phyloP scores from a whole-genome alignment of 2,329 filamentous ascomycete species.

The Colletotrichum echinochloae region DNA sequence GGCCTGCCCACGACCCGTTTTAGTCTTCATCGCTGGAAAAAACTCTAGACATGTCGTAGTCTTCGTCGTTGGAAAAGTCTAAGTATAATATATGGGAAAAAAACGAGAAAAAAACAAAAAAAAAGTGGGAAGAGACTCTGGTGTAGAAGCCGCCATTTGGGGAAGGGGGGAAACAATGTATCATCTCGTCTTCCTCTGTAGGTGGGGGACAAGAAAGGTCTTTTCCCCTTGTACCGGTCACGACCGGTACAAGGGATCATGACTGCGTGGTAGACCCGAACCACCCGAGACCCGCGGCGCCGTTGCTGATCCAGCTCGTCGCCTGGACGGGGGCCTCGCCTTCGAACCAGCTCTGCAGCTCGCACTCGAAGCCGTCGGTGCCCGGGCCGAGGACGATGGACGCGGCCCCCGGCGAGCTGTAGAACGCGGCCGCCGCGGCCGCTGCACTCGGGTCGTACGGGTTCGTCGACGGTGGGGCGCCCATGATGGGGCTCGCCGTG shows the following conservation, averaged over 20 bases:
- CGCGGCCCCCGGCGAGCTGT: slow-evolving; percentile 41
- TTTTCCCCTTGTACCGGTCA: neutral
- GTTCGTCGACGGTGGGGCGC: slow-evolving; percentile 14
- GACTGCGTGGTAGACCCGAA: slow-evolving; percentile 12
- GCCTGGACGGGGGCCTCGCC: slow-evolving; percentile 33
- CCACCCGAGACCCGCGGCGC: slow-evolving; percentile 35
- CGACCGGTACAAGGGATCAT: neutral
- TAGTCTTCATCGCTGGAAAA: too few relatives aligned
- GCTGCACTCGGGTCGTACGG: slow-evolving; percentile 44
- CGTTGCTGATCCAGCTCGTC: slow-evolving; percentile 37
- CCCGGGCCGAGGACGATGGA: slow-evolving; percentile 47
- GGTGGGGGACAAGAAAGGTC: neutral
- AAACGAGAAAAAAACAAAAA: neutral
- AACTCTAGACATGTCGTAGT: too few relatives aligned
- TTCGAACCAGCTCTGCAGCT: slow-evolving; percentile 52
- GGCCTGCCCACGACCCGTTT: too few relatives aligned
- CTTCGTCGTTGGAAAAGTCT: neutral
- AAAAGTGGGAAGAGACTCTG: neutral
- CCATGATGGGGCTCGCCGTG: slow-evolving; percentile 44
- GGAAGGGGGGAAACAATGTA: neutral
- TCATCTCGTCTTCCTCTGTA: neutral
- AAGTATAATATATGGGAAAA: neutral
- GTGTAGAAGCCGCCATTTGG: neutral
- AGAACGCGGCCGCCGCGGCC: slow-evolving; percentile 27
- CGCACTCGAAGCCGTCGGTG: slow-evolving; percentile 60